A percentile compares a stretch with the other conserved stretches of the same genome.
Evolutionary conservation across 2,329 filamentous ascomycete species (phyloP).

Genomic region (Talaromyces sp.): DNA sequence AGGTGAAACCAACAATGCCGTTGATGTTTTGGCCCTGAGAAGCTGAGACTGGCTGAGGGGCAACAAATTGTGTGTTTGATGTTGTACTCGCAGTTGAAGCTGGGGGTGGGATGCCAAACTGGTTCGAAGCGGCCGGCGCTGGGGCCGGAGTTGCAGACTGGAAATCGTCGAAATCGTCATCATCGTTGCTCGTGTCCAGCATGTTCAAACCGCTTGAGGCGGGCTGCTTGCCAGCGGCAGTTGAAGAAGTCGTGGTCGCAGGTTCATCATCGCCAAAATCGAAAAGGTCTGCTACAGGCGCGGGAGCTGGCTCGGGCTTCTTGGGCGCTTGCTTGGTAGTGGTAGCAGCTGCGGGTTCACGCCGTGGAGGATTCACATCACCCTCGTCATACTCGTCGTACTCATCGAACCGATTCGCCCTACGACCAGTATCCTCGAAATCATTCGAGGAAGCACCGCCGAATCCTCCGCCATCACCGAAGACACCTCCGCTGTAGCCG

Average conservation of each 20-base stretch:
- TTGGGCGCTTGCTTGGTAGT: conserved; percentile 53
- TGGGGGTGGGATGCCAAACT: conserved; percentile 47
- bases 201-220: conserved; percentile 53
- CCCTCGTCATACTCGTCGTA: conserved; percentile 96
- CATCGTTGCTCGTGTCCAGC: conserved; percentile 57
- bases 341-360: conserved; percentile 48
- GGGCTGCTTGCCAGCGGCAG: conserved; percentile 49
- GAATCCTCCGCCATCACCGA: conserved; percentile 44
- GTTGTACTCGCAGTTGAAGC: conserved; percentile 52
- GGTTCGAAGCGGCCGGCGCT: conserved; percentile 37
- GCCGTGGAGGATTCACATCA: conserved; percentile 54
- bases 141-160: conserved; percentile 75
- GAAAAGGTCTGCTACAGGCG: conserved; percentile 86
- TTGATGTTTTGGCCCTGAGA: conserved; percentile 78
- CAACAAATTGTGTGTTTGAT: conserved; percentile 69
- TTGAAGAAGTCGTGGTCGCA: conserved; percentile 43
- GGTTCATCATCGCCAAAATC: conserved; percentile 80
- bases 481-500: conserved; percentile 74
- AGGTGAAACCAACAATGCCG: conserved; percentile 77
- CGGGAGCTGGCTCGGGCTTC: conserved; percentile 69
- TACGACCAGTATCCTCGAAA: conserved; percentile 65
- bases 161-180: conserved; percentile 98
- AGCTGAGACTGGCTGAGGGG: conserved; percentile 82
- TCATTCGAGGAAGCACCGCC: conserved; percentile 49
- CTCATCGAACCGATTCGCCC: conserved; percentile 84